Evolutionary conservation across 495 filamentous ascomycete genomes (phyloP), one percentile per base, ranked within the genome.

Genomic region (Cudoniella acicularis): DNA sequence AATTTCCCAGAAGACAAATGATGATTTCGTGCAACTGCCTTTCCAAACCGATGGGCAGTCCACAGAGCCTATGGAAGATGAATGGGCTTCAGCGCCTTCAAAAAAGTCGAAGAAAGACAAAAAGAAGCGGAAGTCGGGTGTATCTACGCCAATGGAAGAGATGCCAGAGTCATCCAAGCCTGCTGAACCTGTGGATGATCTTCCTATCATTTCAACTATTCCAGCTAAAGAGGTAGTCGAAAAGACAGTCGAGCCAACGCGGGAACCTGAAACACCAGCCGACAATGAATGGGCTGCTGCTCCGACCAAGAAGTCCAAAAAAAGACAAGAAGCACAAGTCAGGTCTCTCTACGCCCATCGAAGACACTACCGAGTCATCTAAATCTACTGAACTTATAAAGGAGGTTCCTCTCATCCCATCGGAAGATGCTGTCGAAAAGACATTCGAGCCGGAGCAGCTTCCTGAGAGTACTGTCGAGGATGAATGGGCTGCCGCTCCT

Each of bases 301-400:
- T n/a, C n/a, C n/a, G n/a, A n/a, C n/a, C n/a, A n/a, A n/a, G n/a
- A n/a, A n/a, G n/a, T n/a, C n/a, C n/a, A n/a, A n/a, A n/a, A n/a
- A n/a, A n/a, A n/a, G n/a, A n/a, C n/a, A 60, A 57, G 43, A 70
- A 70, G 46, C 22, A 25, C 8, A 52, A 52, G 21, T 51, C 54
- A 1, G 53, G 40, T 6, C n/a, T 46, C 8, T 25, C 18, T 1
- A 46, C 42, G 8, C n/a, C 53, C n/a, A 1, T 27, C n/a, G 20
- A 16, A 10, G 52, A 42, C 60, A 50, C 25, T 17, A n/a, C n/a
- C n/a, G n/a, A n/a, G n/a, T n/a, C n/a, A n/a, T 8, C 36, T 11
- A 20, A 62, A 16, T 47, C 41, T 11, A 17, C 41, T 27, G 9
- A 42, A n/a, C 22, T 27, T 3, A 4, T 54, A 9, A 20, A n/a